A percentile compares a stretch with the other conserved stretches of the same genome.
Conservation (phyloP, 768 basidiomycete species). For the Cubamyces lactineus region DNA sequence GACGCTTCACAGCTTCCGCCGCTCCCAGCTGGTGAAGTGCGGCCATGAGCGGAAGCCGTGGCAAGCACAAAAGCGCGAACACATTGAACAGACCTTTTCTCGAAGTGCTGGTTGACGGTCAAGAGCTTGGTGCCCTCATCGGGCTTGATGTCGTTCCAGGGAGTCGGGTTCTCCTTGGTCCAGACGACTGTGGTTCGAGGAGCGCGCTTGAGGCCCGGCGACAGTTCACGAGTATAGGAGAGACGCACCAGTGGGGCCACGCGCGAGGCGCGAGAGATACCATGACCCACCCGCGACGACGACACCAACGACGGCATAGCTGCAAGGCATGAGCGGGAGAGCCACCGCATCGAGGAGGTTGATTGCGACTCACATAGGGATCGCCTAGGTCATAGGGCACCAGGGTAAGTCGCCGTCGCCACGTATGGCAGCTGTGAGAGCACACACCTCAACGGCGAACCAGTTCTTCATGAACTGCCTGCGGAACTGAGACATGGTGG, state of each 20-base stretch:
- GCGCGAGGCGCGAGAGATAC: conserved; percentile 49
- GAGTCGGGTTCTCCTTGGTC: conserved; percentile 77
- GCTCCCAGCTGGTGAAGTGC: conserved; percentile 60
- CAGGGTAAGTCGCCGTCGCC: neutral
- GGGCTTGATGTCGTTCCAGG: conserved; percentile 83
- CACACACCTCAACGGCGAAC: conserved; percentile 71
- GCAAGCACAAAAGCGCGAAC: conserved; percentile 12
- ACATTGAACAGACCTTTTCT: conserved; percentile 60
- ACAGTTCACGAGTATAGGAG: neutral
- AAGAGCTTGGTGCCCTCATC: conserved; percentile 76
- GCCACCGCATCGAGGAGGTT: neutral
- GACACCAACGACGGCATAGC: conserved; percentile 53
- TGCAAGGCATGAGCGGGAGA: conserved; percentile 26
- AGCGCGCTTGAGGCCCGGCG: neutral
- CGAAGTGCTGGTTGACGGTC: conserved; percentile 72
- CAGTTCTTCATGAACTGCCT: conserved; percentile 62
- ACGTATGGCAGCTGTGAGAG: conserved; percentile 6
- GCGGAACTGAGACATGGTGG: conserved; percentile 30
- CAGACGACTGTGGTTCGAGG: conserved; percentile 50
- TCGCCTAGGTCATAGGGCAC: conserved; percentile 40
- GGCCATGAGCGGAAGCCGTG: neutral
- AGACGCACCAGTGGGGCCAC: conserved; percentile 44
- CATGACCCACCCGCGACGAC: conserved; percentile 45
- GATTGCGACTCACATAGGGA: conserved; percentile 46
- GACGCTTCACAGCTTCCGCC: conserved; percentile 63